phyloP scores from a whole-genome alignment of 2,329 filamentous ascomycete species.

The Leptographium wingfieldii region DNA sequence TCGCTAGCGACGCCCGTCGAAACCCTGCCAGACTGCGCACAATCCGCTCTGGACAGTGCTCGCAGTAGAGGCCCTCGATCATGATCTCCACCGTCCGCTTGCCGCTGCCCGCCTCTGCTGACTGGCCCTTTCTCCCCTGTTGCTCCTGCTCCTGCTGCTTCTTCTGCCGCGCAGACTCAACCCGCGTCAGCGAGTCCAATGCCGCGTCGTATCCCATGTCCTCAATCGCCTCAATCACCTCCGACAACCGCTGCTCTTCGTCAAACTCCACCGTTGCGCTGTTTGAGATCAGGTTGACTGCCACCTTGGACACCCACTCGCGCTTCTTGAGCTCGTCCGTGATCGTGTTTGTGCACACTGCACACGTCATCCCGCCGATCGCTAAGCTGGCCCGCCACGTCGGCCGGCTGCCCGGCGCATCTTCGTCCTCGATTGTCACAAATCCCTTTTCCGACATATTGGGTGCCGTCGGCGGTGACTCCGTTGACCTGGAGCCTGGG shows the following conservation, averaged over 20 bases:
- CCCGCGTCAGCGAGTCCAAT: slow-evolving; percentile 35
- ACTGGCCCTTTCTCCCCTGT: not conserved
- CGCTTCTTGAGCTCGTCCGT: slow-evolving; percentile 44
- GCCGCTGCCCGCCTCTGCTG: not conserved
- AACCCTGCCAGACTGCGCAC: slow-evolving; percentile 40
- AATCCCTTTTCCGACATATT: slow-evolving; percentile 15
- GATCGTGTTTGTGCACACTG: slow-evolving; percentile 53
- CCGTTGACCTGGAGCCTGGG: not conserved
- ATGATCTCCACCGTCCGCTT: slow-evolving; percentile 48
- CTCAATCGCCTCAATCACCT: slow-evolving; percentile 41
- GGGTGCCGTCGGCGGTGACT: not conserved
- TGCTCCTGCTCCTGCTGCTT: not conserved
- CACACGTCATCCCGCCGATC: slow-evolving; percentile 63
- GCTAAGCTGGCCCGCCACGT: slow-evolving; percentile 42
- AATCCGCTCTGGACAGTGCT: slow-evolving; percentile 53
- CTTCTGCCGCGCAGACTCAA: slow-evolving; percentile 12
- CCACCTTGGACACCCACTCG: slow-evolving; percentile 43
- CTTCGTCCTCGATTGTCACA: slow-evolving; percentile 23
- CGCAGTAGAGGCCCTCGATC: slow-evolving; percentile 63
- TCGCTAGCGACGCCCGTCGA: slow-evolving; percentile 31
- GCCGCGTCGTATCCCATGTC: slow-evolving; percentile 54
- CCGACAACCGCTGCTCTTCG: slow-evolving; percentile 30
- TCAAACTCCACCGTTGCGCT: slow-evolving; percentile 49
- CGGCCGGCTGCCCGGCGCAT: slow-evolving; percentile 16
- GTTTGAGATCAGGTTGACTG: slow-evolving; percentile 54